Base-by-base conservation (phyloP, 1,284 basidiomycete genomes). In the Erythrobasidium hasegawianum region DNA sequence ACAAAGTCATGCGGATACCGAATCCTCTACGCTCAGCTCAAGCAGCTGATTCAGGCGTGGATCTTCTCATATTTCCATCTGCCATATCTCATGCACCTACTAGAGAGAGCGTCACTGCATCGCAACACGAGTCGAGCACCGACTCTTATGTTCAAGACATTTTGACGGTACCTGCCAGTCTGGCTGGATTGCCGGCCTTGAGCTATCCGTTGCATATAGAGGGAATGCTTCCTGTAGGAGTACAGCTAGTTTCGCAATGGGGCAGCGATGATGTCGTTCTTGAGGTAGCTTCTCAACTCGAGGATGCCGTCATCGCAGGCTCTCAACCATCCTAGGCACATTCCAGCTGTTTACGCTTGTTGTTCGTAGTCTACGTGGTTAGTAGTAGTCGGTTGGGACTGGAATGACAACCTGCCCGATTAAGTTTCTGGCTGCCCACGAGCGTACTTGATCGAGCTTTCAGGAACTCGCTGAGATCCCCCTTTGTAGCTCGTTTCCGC, bases 241-340 rank as follows among this genome's bases (percentile, higher is more conserved):
- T 91, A 29, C 91, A 88, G 69, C 73, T 97, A 14, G 86, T 89
- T 0, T 87, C 90, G 1, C 92, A 93, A 73, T 97, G 94, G 94
- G 95, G 95, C 0, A 83, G 79, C 70, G 92, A 96, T 70, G 79
- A 82, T 56, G 67, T 85, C 64, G 81, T 93, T 0, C 75, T 89
- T 67, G 75, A 76, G 24, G 80, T 89, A 0, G 88, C 83, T 1
- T 75, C 79, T 67, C 72, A 76, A 18, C 72, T 86, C 24, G 81
- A 56, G 18, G 54, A 56, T 18, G 50, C 18, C 18, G 50, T 22
- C 50, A 33, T 33, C 33, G 33, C 33, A 11, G 5, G 11, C 33
- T 33, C 33, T 11, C 4, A 33, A 11, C 33, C 4, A 33, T 5
- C 5, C 33, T 33, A 33, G 33, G 33, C 33, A 33, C 33, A 33